A percentile compares a stretch with the other conserved stretches of the same genome.
Evolutionary conservation across 148 eudicot genomes (phyloP).

Genomic region (Cornus florida): DNA sequence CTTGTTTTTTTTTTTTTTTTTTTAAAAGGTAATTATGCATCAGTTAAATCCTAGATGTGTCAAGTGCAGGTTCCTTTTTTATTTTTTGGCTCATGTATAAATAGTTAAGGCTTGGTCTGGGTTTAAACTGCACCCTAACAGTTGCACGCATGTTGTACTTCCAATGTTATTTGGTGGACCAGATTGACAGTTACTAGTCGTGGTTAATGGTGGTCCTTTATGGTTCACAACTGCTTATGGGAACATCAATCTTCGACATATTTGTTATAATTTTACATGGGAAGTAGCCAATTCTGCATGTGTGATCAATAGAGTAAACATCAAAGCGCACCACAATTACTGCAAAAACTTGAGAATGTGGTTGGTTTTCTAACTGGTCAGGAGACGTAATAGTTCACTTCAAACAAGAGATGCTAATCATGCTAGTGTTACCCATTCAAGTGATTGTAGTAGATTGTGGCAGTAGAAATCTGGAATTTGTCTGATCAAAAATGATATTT

Average conservation of each 20-base stretch:
- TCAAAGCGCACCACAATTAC: background rate
- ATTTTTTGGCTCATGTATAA: background rate
- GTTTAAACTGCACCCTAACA: background rate
- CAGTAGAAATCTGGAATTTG: background rate
- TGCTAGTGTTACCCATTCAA: background rate
- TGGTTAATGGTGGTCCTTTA: background rate
- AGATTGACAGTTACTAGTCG: background rate
- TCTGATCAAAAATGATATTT: too few species aligned
- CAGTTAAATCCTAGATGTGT: background rate
- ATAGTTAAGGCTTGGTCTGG: background rate
- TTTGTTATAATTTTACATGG: background rate
- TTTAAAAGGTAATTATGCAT: background rate
- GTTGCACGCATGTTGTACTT: background rate
- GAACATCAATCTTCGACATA: background rate
- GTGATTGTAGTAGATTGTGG: background rate
- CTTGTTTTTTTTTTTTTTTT: too few species aligned
- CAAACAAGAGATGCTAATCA: background rate
- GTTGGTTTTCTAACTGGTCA: background rate
- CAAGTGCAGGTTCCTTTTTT: background rate
- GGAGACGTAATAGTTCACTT: background rate
- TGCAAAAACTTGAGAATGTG: background rate
- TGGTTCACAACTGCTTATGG: background rate
- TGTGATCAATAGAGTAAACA: background rate
- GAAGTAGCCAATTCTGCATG: background rate
- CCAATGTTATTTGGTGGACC: background rate